Base-by-base conservation (phyloP, 2,329 filamentous ascomycete species). In the Fusarium piperis region DNA sequence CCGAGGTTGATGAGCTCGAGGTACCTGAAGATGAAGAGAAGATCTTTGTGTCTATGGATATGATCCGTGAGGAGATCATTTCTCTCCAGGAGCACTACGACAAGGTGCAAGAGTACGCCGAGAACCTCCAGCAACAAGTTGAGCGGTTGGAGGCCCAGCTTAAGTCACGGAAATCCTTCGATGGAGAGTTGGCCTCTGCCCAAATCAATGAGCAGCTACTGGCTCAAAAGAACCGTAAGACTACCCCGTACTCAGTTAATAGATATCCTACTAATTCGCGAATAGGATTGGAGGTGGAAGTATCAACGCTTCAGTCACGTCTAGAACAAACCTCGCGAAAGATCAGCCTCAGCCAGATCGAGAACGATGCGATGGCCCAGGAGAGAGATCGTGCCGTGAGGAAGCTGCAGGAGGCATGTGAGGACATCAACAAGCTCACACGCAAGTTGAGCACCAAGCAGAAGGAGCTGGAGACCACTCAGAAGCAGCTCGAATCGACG, bases 301-400 rank as follows among this genome's bases (percentile, higher is more conserved):
- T 93, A 46, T 85, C 88, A 52, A 85, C 88, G 20, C 81, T 93
- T 38, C 88, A 91, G 74, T 83, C 86, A 9, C 89, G 88, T 16
- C 82, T 93, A 2, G 89, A 92, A 65, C 86, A 90, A 70, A 85
- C 88, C 38, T 89, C 90, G 61, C 88, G 88, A 48, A 91, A 91
- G 76, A 83, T 88, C 26, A 89, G 86, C 67, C 84, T 89, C n/a
- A 85, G 87, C 36, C 89, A 92, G 57, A 89, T 90, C 59, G 87
- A 90, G 68, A 90, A 88, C 65, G 88, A 91, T 68, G 87, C 89
- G 4, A 81, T 92, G 44, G 85, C 85, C 4, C 85, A 88, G 32
- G 92, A 93, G 79, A 87, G 90, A 32, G 91, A 93, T 72, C 88
- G 89, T 52, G 87, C 91, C 38, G 84, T 92, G 55, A 86, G 85